Conservation (phyloP, 108 stramenopile genomes). For the Nitzschia palea region DNA sequence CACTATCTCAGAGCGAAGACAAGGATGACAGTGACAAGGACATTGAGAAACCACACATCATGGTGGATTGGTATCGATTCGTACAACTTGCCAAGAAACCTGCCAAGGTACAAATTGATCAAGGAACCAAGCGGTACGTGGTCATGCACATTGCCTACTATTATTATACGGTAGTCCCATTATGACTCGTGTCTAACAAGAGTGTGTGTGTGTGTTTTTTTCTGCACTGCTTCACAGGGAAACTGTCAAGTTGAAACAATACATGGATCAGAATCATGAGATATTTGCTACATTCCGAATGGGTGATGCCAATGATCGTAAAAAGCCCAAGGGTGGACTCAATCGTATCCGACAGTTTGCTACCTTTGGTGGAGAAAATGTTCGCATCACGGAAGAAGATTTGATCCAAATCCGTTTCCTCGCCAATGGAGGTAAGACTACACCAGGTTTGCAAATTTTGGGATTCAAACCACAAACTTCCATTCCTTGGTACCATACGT, state of each 20-base stretch:
- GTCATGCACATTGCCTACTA: background rate
- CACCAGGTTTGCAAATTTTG: conserved; percentile 43
- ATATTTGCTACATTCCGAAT: conserved; percentile 16
- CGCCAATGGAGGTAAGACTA: conserved; percentile 40
- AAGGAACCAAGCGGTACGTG: conserved; percentile 56
- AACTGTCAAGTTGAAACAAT: conserved; percentile 12
- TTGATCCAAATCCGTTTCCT: conserved; percentile 16
- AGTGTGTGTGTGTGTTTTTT: too few relatives aligned
- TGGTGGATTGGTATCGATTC: conserved; percentile 60
- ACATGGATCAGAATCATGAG: conserved; percentile 19
- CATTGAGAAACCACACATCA: conserved; percentile 44
- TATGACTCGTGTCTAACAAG: too few relatives aligned
- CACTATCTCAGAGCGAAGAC: background rate
- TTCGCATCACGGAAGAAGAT: conserved; percentile 31
- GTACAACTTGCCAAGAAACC: conserved; percentile 64
- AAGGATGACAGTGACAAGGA: conserved; percentile 1
- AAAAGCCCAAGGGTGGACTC: conserved; percentile 24
- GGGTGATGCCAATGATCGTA: conserved; percentile 19
- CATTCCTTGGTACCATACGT: conserved; percentile 34
- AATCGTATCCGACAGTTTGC: conserved; percentile 35
- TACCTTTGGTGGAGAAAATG: conserved; percentile 34
- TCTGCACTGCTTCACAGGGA: conserved; percentile 4
- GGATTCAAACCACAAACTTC: conserved; percentile 58
- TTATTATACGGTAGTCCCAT: background rate
- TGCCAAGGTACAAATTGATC: conserved; percentile 47